A percentile compares a stretch with the other conserved stretches of the same genome.
These are phyloP conservation scores for Neurospora pannonica DNA, from an alignment of 495 filamentous ascomycete genomes.

Conservation along the genomic window DNA sequence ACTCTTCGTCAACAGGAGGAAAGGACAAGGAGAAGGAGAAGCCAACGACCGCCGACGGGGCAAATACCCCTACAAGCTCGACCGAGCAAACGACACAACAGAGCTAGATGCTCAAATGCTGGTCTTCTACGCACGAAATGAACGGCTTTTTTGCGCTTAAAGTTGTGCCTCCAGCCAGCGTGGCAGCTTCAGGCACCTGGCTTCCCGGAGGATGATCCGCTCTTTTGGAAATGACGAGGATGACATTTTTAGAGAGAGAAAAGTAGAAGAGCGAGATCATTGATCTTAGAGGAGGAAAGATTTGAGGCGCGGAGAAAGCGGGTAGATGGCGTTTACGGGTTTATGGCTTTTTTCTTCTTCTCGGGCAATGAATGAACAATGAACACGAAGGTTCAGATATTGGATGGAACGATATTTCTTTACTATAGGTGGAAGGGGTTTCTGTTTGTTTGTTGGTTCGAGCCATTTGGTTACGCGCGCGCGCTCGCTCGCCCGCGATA, in stretches of 20 bases:
- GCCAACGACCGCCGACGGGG: not conserved
- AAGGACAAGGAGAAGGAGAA: slow-evolving; percentile 27
- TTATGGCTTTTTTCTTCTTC: not conserved
- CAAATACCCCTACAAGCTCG: not conserved
- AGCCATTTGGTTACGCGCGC: not conserved
- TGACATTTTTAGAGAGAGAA: not conserved
- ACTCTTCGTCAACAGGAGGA: slow-evolving; percentile 11
- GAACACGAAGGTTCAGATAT: not conserved
- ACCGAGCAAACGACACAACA: not conserved
- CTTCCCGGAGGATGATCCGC: not conserved
- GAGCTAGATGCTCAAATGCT: not conserved
- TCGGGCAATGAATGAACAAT: not conserved
- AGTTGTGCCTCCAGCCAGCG: not conserved
- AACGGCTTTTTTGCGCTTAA: not conserved
- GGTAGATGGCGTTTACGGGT: not conserved
- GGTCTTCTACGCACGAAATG: not conserved
- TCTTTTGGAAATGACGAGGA: not conserved
- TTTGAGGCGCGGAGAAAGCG: not conserved
- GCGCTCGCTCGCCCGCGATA: not conserved
- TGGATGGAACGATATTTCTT: not conserved
- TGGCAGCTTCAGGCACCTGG: not conserved
- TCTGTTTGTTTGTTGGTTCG: not conserved
- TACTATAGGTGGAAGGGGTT: not conserved
- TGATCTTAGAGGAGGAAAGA: not conserved
- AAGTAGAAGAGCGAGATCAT: not conserved